Base-by-base conservation (phyloP, 1,284 basidiomycete species). In the Tetrapyrgos nigripes region DNA sequence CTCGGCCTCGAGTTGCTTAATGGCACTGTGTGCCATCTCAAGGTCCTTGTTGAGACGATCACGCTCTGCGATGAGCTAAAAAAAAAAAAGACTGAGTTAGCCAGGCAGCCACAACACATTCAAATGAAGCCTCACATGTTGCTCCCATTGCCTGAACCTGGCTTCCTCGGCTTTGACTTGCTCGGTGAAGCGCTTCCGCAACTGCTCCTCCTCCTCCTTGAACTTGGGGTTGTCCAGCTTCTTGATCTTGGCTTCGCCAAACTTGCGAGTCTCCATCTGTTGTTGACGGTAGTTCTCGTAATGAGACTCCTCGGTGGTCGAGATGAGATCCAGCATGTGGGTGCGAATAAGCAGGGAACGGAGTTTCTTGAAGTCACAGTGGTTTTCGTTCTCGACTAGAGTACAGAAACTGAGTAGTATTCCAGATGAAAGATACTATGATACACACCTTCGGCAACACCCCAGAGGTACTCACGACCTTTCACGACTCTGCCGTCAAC, bases 211-310 rank as follows among this genome's bases (percentile, higher is more conserved):
- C 78, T 99, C 97, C 77, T 99, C 97, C 83, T 97, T 97, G 89
- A 97, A 99, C 80, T 98, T 98, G 69, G 97, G 97, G 79, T 99
- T 99, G 79, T 99, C 97, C 66, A 96, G 83, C 82, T 98, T 98
- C 87, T 96, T 97, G 68, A 97, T 94, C 83, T 98, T 98, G 67
- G 96, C 90, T 78, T 99, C 97, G 66, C 97, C 97, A 67, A 96
- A 97, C 81, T 99, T 99, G 79, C 97, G 91, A 19, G 97, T 98
- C 84, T 99, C 97, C 97, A 99, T 98, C 81, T 99, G 97, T 64
- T 94, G 87, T 72, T 98, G 94, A 60, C 97, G 88, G 84, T 99
- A 99, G 75, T 93, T 93, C 81, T 99, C 97, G 76, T 99, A 99
- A 78, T 99, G 97, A 28, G 84, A 82, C 68, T 99, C 97, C 78